phyloP scores from a whole-genome alignment of 176 grass and related monocot genomes.

The Aegilops longissima region DNA sequence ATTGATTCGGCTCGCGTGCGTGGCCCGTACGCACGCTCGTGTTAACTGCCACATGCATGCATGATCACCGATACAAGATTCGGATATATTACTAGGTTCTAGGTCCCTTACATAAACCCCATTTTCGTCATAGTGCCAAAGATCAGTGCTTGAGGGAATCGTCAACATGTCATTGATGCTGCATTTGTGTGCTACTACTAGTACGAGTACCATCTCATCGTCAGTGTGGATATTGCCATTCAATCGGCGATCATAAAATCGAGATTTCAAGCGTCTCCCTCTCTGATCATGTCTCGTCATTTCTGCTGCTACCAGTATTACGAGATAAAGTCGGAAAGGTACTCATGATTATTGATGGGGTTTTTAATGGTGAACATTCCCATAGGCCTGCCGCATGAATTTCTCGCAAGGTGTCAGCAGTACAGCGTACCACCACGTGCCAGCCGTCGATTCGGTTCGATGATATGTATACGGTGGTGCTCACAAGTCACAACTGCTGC shows the following conservation, averaged over 20 bases:
- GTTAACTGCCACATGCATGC: not conserved
- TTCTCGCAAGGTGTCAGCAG: too few relatives aligned
- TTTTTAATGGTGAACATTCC: not conserved
- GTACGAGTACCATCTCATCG: not conserved
- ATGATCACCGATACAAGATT: not conserved
- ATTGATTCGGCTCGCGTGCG: not conserved
- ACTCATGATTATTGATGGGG: not conserved
- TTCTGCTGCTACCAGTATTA: not conserved
- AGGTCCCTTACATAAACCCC: too few relatives aligned
- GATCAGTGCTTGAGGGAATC: not conserved
- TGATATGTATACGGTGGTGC: too few relatives aligned
- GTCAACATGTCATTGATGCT: not conserved
- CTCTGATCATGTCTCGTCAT: not conserved
- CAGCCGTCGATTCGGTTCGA: too few relatives aligned
- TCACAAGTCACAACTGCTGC: too few relatives aligned
- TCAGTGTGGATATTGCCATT: not conserved
- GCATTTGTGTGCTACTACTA: not conserved
- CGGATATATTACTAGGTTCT: not conserved
- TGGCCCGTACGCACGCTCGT: not conserved
- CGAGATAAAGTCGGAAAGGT: not conserved
- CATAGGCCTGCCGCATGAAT: too few relatives aligned
- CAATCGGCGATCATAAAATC: not conserved
- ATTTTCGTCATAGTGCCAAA: not conserved
- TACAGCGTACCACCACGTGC: too few relatives aligned
- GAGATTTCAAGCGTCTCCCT: not conserved